Evolutionary conservation across 192 early-diverging fungal genomes (phyloP).

Genomic region (Fimicolochytrium jonesii): DNA sequence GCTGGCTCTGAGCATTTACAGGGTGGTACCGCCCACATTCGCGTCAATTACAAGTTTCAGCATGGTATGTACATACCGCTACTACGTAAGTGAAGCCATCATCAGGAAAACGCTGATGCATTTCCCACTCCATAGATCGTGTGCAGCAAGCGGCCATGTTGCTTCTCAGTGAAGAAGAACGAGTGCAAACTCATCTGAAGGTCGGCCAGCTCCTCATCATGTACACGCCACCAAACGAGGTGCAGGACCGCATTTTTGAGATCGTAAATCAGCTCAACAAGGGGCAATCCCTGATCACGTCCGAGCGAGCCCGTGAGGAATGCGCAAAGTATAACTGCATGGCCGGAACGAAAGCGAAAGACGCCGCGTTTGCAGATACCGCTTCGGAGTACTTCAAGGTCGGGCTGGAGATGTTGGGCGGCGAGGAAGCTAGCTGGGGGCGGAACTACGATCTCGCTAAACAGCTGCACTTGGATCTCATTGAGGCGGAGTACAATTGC

Average conservation of each 20-base stretch:
- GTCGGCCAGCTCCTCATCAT: conserved; percentile 28
- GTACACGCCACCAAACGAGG: conserved; percentile 10
- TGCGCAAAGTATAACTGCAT: conserved; percentile 14
- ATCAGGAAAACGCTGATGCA: too few species aligned
- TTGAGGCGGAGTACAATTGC: conserved; percentile 21
- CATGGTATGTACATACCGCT: too few species aligned
- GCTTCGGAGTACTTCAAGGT: conserved; percentile 20
- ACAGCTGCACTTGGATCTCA: conserved; percentile 17
- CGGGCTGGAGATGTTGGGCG: conserved; percentile 9
- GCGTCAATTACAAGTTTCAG: conserved; percentile 24
- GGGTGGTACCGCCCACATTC: background rate
- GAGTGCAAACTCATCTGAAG: conserved; percentile 21
- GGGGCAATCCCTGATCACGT: conserved; percentile 14
- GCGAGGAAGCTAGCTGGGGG: conserved; percentile 18
- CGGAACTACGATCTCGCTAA: conserved; percentile 19
- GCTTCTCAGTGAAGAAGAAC: conserved; percentile 17
- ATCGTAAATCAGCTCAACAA: conserved; percentile 34
- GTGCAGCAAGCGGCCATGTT: conserved; percentile 36
- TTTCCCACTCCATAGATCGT: conserved; percentile 26
- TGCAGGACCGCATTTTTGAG: conserved; percentile 34
- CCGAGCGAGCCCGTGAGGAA: background rate
- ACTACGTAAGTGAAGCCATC: too few species aligned
- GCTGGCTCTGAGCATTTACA: background rate
- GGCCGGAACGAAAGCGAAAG: conserved; percentile 29
- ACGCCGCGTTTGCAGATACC: conserved; percentile 20